Conservation (phyloP, 345 rosid genomes). For the Pseudoturritis turrita region DNA sequence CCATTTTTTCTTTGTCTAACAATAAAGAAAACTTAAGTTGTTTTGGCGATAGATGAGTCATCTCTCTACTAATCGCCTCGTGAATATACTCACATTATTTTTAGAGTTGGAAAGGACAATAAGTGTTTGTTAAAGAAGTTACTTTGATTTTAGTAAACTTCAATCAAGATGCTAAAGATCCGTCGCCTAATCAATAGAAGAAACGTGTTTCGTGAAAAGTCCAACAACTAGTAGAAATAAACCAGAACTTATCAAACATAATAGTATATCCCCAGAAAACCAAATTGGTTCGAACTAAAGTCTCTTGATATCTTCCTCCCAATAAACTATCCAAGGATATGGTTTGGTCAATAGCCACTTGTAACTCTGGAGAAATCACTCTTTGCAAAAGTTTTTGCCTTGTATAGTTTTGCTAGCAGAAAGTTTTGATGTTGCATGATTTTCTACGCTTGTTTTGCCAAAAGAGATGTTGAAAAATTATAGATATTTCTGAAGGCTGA, state of each 20-base stretch:
- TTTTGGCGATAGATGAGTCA: background rate
- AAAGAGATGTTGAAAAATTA: too few species aligned
- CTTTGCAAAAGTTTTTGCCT: too few species aligned
- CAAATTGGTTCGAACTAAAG: background rate
- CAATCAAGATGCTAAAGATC: background rate
- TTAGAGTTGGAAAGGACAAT: background rate
- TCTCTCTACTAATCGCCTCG: background rate
- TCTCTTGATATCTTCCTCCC: background rate
- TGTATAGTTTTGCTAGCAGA: too few species aligned
- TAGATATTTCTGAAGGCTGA: too few species aligned
- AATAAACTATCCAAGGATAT: too few species aligned
- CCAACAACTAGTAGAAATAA: background rate
- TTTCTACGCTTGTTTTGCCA: too few species aligned
- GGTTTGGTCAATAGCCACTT: too few species aligned
- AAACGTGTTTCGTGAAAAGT: constrained; percentile 16
- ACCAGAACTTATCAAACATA: background rate
- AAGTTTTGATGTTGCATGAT: too few species aligned
- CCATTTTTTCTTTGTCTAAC: background rate
- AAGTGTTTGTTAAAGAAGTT: too few species aligned
- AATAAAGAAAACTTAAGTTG: background rate
- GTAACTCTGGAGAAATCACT: too few species aligned
- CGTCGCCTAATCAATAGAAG: background rate
- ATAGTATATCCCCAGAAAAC: background rate
- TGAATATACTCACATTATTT: constrained; percentile 6
- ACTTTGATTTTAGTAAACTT: background rate